phyloP scores from a whole-genome alignment of 495 filamentous ascomycete species.

The Darksidea phi region DNA sequence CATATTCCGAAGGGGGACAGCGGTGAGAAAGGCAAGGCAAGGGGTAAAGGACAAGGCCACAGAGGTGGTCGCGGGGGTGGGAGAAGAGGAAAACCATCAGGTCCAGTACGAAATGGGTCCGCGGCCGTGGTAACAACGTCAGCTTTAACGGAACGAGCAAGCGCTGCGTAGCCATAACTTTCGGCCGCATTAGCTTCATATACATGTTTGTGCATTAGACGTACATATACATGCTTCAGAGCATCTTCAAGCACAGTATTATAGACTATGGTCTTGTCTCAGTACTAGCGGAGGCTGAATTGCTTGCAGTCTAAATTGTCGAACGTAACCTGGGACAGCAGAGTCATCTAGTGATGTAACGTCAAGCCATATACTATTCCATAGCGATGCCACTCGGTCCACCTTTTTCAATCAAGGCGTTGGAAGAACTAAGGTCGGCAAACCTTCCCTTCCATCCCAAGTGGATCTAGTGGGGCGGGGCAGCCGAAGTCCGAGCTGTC shows the following conservation, averaged over 20 bases:
- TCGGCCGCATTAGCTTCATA: background rate
- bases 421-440: background rate
- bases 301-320: no score
- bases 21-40: slow-evolving; percentile 8
- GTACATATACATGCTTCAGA: slow-evolving; percentile 1
- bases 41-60: background rate
- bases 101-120: slow-evolving; percentile 2
- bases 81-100: slow-evolving; percentile 19
- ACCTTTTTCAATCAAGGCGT: background rate
- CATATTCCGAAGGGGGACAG: slow-evolving; percentile 3
- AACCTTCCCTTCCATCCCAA: slow-evolving; percentile 1
- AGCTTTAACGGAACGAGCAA: background rate
- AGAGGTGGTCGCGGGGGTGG: slow-evolving; percentile 19
- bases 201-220: slow-evolving; percentile 15
- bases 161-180: background rate
- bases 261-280: no score
- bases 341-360: no score
- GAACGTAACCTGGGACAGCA: no score
- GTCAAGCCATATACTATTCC: no score
- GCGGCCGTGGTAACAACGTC: background rate
- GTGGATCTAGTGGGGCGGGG: background rate
- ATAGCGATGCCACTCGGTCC: background rate
- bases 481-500: background rate
- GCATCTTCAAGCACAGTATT: no score
- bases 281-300: no score